Conservation (phyloP, 129 eudicot species). For the Tanacetum coccineum region DNA sequence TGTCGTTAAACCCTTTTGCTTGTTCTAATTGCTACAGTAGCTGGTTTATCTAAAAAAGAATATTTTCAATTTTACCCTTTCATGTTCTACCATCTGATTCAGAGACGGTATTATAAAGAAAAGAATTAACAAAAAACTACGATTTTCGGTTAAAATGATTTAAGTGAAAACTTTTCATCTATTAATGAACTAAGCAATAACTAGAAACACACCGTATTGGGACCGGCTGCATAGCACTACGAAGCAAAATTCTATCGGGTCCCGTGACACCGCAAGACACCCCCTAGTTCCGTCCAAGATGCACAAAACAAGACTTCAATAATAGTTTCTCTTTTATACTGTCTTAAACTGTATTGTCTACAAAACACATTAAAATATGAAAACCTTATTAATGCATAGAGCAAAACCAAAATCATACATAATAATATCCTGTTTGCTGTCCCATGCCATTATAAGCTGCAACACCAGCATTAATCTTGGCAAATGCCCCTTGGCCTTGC, state of each 20-base stretch:
- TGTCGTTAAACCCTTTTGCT: not conserved
- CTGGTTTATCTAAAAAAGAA: too few relatives aligned
- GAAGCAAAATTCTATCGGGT: too few relatives aligned
- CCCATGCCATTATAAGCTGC: constrained; percentile 33
- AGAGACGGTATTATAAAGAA: too few relatives aligned
- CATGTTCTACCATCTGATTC: not conserved
- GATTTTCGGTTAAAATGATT: too few relatives aligned
- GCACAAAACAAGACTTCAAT: not conserved
- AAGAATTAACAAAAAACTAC: too few relatives aligned
- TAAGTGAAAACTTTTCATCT: too few relatives aligned
- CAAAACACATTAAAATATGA: not conserved
- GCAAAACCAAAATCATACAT: constrained; percentile 26
- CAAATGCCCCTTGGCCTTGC: constrained; percentile 57
- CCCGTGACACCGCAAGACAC: too few relatives aligned
- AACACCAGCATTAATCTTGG: constrained; percentile 28
- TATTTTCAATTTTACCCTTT: not conserved
- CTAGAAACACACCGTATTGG: too few relatives aligned
- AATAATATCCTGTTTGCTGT: constrained; percentile 41
- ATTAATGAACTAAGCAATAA: too few relatives aligned
- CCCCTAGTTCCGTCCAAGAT: too few relatives aligned
- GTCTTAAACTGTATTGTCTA: not conserved
- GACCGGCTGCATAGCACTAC: too few relatives aligned
- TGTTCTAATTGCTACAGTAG: not conserved
- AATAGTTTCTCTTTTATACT: not conserved
- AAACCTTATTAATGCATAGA: constrained; percentile 10